Conservation (phyloP, 2,329 filamentous ascomycete species). For the Trichoderma brevicompactum region DNA sequence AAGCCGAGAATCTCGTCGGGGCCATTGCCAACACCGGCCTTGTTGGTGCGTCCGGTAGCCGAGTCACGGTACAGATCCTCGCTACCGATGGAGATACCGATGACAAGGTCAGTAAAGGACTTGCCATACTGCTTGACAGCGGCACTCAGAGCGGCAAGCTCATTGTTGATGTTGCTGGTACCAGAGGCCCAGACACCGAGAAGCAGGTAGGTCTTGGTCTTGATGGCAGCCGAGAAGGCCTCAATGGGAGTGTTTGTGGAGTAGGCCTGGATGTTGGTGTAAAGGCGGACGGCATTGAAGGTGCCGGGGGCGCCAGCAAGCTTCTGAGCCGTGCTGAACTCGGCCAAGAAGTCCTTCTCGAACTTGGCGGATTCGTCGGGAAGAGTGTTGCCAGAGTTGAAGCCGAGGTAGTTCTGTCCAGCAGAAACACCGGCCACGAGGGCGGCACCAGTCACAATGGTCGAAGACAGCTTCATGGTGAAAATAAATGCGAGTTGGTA, state of each 20-base stretch:
- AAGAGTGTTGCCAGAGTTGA: constrained; percentile 56
- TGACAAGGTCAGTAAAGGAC: constrained; percentile 59
- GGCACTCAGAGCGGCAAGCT: constrained; percentile 63
- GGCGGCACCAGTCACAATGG: constrained; percentile 44
- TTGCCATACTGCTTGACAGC: constrained; percentile 59
- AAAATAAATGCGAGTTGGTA: background rate
- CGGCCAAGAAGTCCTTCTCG: constrained; percentile 53
- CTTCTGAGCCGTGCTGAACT: constrained; percentile 49
- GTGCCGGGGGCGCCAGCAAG: constrained; percentile 51
- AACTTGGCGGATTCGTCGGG: constrained; percentile 56
- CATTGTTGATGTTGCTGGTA: constrained; percentile 58
- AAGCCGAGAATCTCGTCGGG: constrained; percentile 66
- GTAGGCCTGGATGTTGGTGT: constrained; percentile 69
- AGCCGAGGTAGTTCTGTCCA: constrained; percentile 55
- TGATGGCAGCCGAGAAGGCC: constrained; percentile 74
- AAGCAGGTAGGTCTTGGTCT: constrained; percentile 63
- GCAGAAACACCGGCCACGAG: constrained; percentile 48
- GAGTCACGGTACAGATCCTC: constrained; percentile 69
- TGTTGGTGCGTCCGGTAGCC: constrained; percentile 64
- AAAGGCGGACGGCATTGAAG: constrained; percentile 65
- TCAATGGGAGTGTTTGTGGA: constrained; percentile 76
- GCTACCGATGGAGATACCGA: constrained; percentile 67
- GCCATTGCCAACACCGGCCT: constrained; percentile 62
- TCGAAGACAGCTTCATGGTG: constrained; percentile 54
- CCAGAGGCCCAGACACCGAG: constrained; percentile 68